phyloP scores from a whole-genome alignment of 257 asterid genomes.

The Mentha longifolia region DNA sequence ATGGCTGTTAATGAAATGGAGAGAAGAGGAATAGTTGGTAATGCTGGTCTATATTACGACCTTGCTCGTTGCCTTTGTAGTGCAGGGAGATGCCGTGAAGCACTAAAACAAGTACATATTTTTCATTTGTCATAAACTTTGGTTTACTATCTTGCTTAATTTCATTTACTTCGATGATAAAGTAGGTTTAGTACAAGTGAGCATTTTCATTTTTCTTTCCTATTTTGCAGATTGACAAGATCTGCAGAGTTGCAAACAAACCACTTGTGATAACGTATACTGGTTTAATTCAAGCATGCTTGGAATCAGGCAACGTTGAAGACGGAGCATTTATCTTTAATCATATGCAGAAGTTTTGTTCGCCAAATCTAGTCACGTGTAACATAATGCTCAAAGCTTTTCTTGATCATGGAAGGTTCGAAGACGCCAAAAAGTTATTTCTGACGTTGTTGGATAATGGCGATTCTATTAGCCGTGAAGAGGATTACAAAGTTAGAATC shows the following conservation, averaged over 20 bases:
- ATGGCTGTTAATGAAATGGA: constrained; percentile 87
- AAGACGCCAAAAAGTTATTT: constrained; percentile 72
- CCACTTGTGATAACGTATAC: constrained; percentile 98
- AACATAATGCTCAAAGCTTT: constrained; percentile 86
- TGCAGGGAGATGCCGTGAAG: constrained; percentile 88
- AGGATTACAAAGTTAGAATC: constrained; percentile 53
- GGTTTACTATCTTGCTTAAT: background rate
- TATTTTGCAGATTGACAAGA: constrained; percentile 70
- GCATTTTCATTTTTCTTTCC: background rate
- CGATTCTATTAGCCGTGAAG: constrained; percentile 40
- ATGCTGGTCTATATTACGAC: constrained; percentile 86
- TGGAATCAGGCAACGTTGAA: constrained; percentile 63
- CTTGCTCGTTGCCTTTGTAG: constrained; percentile 96
- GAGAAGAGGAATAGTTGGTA: constrained; percentile 88
- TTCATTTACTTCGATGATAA: constrained; percentile 2
- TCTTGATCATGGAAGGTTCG: constrained; percentile 68
- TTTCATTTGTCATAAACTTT: constrained; percentile 19
- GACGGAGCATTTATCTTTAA: constrained; percentile 65
- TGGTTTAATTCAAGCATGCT: constrained; percentile 87
- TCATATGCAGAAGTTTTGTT: constrained; percentile 83
- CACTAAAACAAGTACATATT: constrained; percentile 68
- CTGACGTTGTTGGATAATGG: constrained; percentile 58
- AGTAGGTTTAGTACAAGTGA: too few species aligned
- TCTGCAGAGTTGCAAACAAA: constrained; percentile 88
- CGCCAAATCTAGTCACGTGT: constrained; percentile 77